Conservation (phyloP, 2,329 filamentous ascomycete genomes). For the Fusarium sublunatum region DNA sequence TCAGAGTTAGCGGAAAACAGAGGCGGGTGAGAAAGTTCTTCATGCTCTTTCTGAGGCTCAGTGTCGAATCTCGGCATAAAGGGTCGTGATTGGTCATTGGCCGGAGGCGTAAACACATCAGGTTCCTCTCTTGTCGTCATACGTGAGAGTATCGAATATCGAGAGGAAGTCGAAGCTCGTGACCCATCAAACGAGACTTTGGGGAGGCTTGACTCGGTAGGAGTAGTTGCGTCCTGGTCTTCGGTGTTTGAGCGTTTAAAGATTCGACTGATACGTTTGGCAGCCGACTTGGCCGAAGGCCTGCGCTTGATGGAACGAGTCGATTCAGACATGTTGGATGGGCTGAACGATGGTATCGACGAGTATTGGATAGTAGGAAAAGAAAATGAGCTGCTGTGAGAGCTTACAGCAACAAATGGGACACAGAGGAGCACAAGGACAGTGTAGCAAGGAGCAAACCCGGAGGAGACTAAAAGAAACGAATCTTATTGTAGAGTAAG, state of each 20-base stretch:
- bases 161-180: slow-evolving; percentile 29
- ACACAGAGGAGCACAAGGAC: background rate
- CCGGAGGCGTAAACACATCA: slow-evolving; percentile 3
- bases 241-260: slow-evolving; percentile 34
- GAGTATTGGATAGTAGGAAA: background rate
- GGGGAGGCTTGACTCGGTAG: background rate
- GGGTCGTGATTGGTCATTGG: slow-evolving; percentile 23
- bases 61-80: slow-evolving; percentile 20
- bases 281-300: slow-evolving; percentile 32
- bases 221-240: slow-evolving; percentile 8
- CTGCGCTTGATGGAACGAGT: slow-evolving; percentile 34
- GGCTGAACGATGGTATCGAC: background rate
- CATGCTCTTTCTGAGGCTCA: slow-evolving; percentile 9
- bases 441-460: slow-evolving; percentile 1
- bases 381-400: background rate
- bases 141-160: slow-evolving; percentile 34
- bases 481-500: background rate
- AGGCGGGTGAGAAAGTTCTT: slow-evolving; percentile 11
- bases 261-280: slow-evolving; percentile 38
- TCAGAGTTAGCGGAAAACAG: slow-evolving; percentile 14
- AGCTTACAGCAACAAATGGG: background rate
- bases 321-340: slow-evolving; percentile 23
- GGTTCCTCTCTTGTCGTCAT: slow-evolving; percentile 25
- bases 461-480: slow-evolving; percentile 1
- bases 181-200: slow-evolving; percentile 26